Evolutionary conservation across 129 eudicot genomes (phyloP).

Genomic region (Ambrosia artemisiifolia): DNA sequence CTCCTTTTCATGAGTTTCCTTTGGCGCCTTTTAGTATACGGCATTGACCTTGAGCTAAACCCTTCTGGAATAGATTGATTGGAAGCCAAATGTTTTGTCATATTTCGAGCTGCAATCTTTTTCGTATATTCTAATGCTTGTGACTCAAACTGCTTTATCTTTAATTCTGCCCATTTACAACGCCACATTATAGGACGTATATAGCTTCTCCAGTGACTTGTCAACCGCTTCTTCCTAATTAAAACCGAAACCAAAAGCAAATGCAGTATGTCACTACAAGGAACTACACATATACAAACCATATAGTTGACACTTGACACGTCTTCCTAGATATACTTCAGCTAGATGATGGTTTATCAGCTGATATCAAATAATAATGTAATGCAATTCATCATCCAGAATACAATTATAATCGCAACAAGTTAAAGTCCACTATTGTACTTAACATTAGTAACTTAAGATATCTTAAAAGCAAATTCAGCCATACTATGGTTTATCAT

Average conservation of each 20-base stretch:
- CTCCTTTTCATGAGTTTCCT: slow-evolving; percentile 76
- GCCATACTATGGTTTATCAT: neutral
- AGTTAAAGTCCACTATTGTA: neutral
- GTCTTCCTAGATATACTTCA: neutral
- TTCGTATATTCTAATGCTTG: slow-evolving; percentile 60
- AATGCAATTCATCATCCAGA: neutral
- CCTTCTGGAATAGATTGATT: slow-evolving; percentile 51
- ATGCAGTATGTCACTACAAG: neutral
- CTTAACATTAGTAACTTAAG: neutral
- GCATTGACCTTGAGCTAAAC: slow-evolving; percentile 60
- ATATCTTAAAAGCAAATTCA: neutral
- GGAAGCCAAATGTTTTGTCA: slow-evolving; percentile 45
- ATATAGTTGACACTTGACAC: neutral
- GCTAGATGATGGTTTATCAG: neutral
- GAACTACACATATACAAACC: slow-evolving; percentile 3
- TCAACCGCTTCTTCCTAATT: slow-evolving; percentile 78
- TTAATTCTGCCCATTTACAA: slow-evolving; percentile 94
- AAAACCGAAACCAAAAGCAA: slow-evolving; percentile 11
- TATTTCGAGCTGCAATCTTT: slow-evolving; percentile 39
- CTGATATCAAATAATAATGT: neutral
- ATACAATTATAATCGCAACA: slow-evolving; percentile 10
- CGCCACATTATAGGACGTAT: slow-evolving; percentile 95
- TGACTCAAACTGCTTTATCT: slow-evolving; percentile 64
- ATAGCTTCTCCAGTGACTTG: slow-evolving; percentile 86
- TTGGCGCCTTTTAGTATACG: slow-evolving; percentile 41